A percentile compares a stretch with the other conserved stretches of the same genome.
Conservation (phyloP, 345 rosid species). For the Arabis alpina region DNA sequence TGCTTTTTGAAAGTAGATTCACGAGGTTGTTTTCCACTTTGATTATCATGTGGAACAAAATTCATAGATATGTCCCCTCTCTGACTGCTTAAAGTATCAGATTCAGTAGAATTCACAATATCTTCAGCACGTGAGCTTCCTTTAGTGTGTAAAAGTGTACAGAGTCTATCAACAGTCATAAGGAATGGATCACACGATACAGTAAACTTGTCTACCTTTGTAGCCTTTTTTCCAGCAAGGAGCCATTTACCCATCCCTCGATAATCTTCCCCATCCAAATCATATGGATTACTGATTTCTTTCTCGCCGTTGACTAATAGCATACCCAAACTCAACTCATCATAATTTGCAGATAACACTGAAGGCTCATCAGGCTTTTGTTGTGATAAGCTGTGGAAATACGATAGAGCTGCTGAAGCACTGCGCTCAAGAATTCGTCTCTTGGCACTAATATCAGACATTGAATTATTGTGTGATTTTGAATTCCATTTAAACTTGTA, state of each 20-base stretch:
- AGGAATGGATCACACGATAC: conserved; percentile 70
- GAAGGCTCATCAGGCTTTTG: conserved; percentile 50
- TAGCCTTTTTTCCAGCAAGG: conserved; percentile 34
- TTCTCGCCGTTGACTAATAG: conserved; percentile 49
- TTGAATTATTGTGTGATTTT: conserved; percentile 51
- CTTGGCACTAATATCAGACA: conserved; percentile 59
- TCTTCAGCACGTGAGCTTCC: conserved; percentile 42
- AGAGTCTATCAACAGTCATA: conserved; percentile 56
- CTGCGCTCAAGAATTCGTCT: conserved; percentile 78
- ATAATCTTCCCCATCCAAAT: conserved; percentile 38
- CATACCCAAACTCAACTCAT: conserved; percentile 48
- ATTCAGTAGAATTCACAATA: conserved; percentile 40
- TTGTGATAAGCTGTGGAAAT: conserved; percentile 60
- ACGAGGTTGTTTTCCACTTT: conserved; percentile 42
- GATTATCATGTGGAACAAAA: conserved; percentile 44
- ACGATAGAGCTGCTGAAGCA: conserved; percentile 68
- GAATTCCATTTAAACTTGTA: conserved; percentile 67
- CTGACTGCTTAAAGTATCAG: conserved; percentile 35
- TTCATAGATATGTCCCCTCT: conserved; percentile 40
- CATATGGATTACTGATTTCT: conserved; percentile 39
- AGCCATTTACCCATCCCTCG: conserved; percentile 37
- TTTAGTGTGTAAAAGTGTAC: conserved; percentile 44
- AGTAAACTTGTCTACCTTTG: conserved; percentile 40
- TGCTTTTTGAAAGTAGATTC: conserved; percentile 44
- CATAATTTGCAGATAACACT: conserved; percentile 46